phyloP scores from a whole-genome alignment of 2,329 filamentous ascomycete species.

The Elsinoe perseae region DNA sequence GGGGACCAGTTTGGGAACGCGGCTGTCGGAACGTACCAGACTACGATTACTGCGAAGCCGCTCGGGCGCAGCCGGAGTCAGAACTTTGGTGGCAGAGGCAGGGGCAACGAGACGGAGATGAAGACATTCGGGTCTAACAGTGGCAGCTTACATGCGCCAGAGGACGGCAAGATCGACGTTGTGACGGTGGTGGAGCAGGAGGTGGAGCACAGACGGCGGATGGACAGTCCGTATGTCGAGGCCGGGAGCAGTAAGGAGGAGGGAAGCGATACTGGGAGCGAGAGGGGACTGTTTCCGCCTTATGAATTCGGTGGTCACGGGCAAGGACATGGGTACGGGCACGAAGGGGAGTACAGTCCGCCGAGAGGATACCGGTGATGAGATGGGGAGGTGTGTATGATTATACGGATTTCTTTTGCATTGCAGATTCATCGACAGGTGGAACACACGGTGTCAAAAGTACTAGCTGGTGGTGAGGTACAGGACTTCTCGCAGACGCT shows the following conservation, averaged over 20 bases:
- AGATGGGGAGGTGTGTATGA: neutral
- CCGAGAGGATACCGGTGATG: neutral
- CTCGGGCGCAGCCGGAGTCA: neutral
- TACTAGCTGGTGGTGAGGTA: neutral
- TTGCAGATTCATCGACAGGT: neutral
- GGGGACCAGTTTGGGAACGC: conserved; percentile 9
- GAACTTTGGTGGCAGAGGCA: neutral
- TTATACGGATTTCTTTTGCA: neutral
- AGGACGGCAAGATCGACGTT: conserved; percentile 13
- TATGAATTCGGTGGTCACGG: conserved; percentile 1
- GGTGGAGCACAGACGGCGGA: neutral
- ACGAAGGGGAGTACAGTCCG: conserved; percentile 1
- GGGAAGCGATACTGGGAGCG: conserved; percentile 8
- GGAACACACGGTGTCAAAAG: neutral
- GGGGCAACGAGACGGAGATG: neutral
- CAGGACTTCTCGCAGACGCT: neutral
- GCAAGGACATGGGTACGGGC: neutral
- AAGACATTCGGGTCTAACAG: neutral
- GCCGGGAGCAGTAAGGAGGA: conserved; percentile 8
- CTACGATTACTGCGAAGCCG: conserved; percentile 5
- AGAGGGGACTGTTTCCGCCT: conserved; percentile 2
- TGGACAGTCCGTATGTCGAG: neutral
- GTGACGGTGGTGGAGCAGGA: conserved; percentile 13
- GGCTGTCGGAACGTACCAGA: conserved; percentile 2
- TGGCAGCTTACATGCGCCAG: neutral